Evolutionary conservation across 768 basidiomycete genomes (phyloP).

Genomic region (Phlebiopsis flavidoalba): DNA sequence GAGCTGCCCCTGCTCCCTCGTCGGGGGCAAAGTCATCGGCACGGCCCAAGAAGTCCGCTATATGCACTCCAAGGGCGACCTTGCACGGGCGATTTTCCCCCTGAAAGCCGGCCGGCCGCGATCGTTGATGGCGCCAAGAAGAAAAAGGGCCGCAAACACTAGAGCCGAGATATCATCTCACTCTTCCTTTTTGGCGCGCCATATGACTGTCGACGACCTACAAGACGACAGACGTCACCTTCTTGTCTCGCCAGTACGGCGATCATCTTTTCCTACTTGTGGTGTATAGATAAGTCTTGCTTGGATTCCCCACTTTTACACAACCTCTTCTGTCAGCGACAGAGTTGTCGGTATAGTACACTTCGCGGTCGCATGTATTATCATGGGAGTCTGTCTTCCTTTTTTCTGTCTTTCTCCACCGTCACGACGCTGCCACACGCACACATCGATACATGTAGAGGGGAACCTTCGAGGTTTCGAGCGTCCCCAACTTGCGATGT

Average conservation of each 20-base stretch:
- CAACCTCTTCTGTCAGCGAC: neutral
- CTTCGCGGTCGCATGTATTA: neutral
- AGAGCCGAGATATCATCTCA: neutral
- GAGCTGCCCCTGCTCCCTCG: constrained; percentile 63
- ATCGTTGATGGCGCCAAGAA: constrained; percentile 48
- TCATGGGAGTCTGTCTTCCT: neutral
- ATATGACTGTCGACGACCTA: neutral
- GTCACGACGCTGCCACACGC: neutral
- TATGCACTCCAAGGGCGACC: constrained; percentile 44
- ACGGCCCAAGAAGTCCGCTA: constrained; percentile 44
- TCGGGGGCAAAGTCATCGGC: constrained; percentile 58
- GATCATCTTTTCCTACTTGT: neutral
- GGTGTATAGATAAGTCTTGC: constrained; percentile 5
- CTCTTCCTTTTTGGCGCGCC: neutral
- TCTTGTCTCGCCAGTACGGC: neutral
- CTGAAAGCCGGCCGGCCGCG: constrained; percentile 55
- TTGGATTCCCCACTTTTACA: neutral
- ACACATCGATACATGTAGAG: neutral
- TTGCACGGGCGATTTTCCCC: constrained; percentile 44
- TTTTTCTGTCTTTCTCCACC: neutral
- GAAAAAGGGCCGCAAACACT: constrained; percentile 35
- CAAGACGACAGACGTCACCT: neutral
- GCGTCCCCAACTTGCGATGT: neutral
- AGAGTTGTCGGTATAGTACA: neutral
- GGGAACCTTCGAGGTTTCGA: neutral